Percentiles rank a stretch among this genome's conserved stretches.
Conservation (phyloP, 805 yeast genomes). For the Scheffersomyces coipomensis region DNA sequence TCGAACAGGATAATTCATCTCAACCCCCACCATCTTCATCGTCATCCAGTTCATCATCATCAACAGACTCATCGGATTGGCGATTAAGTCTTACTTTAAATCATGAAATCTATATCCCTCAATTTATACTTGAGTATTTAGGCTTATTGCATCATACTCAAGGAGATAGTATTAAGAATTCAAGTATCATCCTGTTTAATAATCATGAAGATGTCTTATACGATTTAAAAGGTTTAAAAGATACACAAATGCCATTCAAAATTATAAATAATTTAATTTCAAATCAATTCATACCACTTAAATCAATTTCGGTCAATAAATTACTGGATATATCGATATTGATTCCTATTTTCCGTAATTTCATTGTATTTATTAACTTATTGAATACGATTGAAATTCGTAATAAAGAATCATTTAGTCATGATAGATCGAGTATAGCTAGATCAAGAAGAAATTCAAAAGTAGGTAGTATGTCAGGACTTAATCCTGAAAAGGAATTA, state of each 20-base stretch:
- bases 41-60: neutral
- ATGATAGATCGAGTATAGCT: too few relatives aligned
- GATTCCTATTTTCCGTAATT: constrained; percentile 31
- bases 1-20: neutral
- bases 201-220: neutral
- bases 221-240: neutral
- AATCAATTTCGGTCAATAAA: constrained; percentile 18
- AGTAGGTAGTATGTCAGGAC: constrained; percentile 1
- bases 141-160: constrained; percentile 13
- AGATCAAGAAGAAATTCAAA: constrained; percentile 9
- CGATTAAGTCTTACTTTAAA: constrained; percentile 21
- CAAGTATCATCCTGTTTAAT: neutral
- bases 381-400: constrained; percentile 2
- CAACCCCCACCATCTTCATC: neutral
- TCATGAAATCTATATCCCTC: constrained; percentile 25
- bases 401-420: neutral
- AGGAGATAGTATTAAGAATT: neutral
- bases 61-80: constrained; percentile 16
- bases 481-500: constrained; percentile 9
- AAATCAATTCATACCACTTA: constrained; percentile 20
- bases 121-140: constrained; percentile 26
- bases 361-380: constrained; percentile 24
- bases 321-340: constrained; percentile 22
- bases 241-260: neutral
- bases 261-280: constrained; percentile 9